Evolutionary conservation across 164 flowering plant species (phyloP).

Genomic region (Taxillus chinensis): DNA sequence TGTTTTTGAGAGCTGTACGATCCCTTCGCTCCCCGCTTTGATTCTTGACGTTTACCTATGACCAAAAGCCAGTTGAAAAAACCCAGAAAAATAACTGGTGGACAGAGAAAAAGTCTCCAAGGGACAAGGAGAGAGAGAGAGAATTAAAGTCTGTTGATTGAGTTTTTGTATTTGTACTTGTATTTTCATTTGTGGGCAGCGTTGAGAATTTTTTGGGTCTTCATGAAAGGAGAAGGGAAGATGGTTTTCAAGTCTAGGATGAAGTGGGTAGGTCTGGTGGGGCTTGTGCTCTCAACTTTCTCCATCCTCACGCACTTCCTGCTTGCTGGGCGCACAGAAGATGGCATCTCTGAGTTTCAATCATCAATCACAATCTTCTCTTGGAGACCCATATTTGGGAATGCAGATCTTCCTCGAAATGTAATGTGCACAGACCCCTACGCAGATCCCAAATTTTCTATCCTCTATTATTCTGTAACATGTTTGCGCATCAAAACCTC

Average conservation of each 20-base stretch:
- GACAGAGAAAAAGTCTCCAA: too few species aligned
- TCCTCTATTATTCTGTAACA: not conserved
- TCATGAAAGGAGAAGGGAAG: slow-evolving; percentile 53
- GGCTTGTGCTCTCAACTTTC: slow-evolving; percentile 58
- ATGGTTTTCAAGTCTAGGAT: slow-evolving; percentile 55
- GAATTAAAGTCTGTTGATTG: too few species aligned
- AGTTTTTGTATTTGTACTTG: too few species aligned
- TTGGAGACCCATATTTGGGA: slow-evolving; percentile 69
- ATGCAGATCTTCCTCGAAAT: slow-evolving; percentile 31
- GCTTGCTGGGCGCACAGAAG: slow-evolving; percentile 64
- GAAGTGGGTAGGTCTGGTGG: slow-evolving; percentile 74
- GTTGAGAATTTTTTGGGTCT: not conserved
- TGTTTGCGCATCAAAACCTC: too few species aligned
- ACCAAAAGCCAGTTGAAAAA: too few species aligned
- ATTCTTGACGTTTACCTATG: too few species aligned
- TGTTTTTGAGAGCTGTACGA: too few species aligned
- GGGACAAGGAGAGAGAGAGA: too few species aligned
- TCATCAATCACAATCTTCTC: slow-evolving; percentile 68
- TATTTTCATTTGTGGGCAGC: too few species aligned
- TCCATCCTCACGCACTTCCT: slow-evolving; percentile 72
- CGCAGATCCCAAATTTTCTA: slow-evolving; percentile 12
- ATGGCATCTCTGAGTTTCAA: slow-evolving; percentile 37
- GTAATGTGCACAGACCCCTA: slow-evolving; percentile 28
- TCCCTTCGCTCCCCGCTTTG: too few species aligned
- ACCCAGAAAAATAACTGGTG: too few species aligned